Evolutionary conservation across 495 filamentous ascomycete genomes (phyloP).

Genomic region (Penicillium subrubescens): DNA sequence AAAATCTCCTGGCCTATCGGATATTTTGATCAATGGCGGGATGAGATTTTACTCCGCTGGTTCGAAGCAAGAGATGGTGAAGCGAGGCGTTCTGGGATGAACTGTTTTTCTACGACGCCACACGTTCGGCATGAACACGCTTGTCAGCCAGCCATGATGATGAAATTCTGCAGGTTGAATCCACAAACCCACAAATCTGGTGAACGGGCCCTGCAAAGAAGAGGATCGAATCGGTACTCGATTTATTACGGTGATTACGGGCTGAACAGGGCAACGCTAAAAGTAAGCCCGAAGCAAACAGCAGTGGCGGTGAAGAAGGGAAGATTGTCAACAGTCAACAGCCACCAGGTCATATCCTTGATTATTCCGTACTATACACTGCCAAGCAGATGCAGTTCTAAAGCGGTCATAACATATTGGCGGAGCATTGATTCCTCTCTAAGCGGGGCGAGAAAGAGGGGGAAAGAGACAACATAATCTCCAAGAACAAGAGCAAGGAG

Average conservation of each 20-base stretch:
- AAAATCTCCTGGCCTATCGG: neutral
- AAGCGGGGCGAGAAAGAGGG: neutral
- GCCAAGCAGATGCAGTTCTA: constrained; percentile 25
- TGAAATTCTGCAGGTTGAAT: neutral
- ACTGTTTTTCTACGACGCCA: constrained; percentile 2
- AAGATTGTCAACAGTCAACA: neutral
- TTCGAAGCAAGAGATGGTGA: neutral
- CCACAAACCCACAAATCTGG: neutral
- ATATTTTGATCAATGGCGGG: neutral
- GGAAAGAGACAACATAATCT: neutral
- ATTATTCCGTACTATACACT: constrained; percentile 37
- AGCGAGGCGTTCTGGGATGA: neutral
- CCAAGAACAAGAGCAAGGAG: constrained; percentile 5
- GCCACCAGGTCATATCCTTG: constrained; percentile 17
- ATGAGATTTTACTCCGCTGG: neutral
- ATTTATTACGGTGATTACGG: neutral
- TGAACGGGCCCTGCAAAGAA: neutral
- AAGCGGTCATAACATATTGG: constrained; percentile 36
- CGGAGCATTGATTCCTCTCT: constrained; percentile 20
- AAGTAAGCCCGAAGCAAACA: neutral
- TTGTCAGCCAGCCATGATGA: neutral
- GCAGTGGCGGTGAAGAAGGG: neutral
- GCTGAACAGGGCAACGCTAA: neutral
- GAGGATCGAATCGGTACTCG: neutral
- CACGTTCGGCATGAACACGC: neutral